These are phyloP conservation scores for Coemansia sp. DNA, from an alignment of 192 early-diverging fungal species.

Conservation along the genomic window DNA sequence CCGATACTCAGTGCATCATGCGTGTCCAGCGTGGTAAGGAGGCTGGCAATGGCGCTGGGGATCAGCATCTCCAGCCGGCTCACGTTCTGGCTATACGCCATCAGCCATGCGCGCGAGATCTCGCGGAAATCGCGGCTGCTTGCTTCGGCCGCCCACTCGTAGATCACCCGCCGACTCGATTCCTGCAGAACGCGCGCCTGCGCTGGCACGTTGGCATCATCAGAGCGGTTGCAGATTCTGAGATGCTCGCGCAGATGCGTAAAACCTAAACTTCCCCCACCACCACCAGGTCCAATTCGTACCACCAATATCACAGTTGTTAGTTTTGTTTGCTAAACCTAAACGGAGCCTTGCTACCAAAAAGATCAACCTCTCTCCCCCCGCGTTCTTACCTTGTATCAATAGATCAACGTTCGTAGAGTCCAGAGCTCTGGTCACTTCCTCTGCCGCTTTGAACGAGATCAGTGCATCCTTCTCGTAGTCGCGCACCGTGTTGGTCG, in stretches of 20 bases:
- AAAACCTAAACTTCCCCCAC: constrained; percentile 20
- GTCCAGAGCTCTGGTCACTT: constrained; percentile 31
- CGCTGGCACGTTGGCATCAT: neutral
- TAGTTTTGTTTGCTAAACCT: neutral
- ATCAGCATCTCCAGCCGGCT: constrained; percentile 38
- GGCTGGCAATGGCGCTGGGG: constrained; percentile 17
- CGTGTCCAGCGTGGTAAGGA: constrained; percentile 30
- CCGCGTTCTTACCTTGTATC: constrained; percentile 41
- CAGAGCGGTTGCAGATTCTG: constrained; percentile 34
- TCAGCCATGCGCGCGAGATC: constrained; percentile 32
- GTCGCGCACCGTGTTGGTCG: neutral
- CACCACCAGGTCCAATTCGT: neutral
- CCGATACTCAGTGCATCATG: constrained; percentile 18
- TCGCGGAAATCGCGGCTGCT: constrained; percentile 19
- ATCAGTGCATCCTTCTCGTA: constrained; percentile 32
- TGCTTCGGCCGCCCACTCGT: constrained; percentile 36
- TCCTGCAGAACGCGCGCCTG: constrained; percentile 28
- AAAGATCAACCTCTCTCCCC: no score
- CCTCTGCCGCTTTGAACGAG: constrained; percentile 34
- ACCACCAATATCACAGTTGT: neutral
- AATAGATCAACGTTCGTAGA: constrained; percentile 39
- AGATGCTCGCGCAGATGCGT: constrained; percentile 51
- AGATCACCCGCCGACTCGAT: constrained; percentile 39
- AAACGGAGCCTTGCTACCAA: neutral
- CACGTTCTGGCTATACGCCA: constrained; percentile 17